Percentiles rank a stretch among this genome's conserved stretches.
Evolutionary conservation across 2,329 filamentous ascomycete genomes (phyloP).

Genomic region (Paraconiothyrium brasiliense): DNA sequence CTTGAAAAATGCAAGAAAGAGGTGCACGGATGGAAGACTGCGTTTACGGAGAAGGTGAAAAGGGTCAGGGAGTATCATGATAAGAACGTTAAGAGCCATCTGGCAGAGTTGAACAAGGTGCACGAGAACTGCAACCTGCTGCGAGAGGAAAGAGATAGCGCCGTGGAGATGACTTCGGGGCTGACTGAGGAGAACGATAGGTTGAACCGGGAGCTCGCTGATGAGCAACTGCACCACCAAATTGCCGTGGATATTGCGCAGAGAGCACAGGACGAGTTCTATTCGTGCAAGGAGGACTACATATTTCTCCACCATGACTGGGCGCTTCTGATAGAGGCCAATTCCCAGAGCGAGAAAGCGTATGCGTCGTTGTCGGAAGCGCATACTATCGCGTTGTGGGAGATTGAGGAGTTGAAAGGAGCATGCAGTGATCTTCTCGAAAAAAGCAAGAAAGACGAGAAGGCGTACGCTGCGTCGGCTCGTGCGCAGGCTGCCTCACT

Average conservation of each 20-base stretch:
- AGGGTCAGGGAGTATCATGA: neutral
- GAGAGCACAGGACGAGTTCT: neutral
- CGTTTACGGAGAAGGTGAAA: neutral
- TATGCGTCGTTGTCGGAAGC: too few relatives aligned
- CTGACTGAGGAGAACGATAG: neutral
- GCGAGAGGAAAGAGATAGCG: neutral
- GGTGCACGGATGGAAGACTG: neutral
- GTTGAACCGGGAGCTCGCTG: neutral
- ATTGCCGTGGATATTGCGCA: neutral
- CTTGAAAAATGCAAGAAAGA: neutral
- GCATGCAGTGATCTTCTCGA: too few relatives aligned
- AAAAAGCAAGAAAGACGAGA: neutral
- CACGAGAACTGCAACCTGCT: neutral
- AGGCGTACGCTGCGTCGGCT: neutral
- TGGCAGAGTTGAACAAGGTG: neutral
- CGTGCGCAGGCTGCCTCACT: neutral
- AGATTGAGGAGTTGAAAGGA: too few relatives aligned
- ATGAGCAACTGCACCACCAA: neutral
- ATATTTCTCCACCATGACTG: neutral
- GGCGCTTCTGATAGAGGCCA: neutral
- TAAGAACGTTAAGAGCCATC: neutral
- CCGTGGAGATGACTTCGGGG: neutral
- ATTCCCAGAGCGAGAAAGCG: too few relatives aligned
- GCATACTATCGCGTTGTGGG: too few relatives aligned
- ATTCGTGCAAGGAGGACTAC: neutral